Conservation (phyloP, 495 filamentous ascomycete species). For the Hyaloscypha finlandica region DNA sequence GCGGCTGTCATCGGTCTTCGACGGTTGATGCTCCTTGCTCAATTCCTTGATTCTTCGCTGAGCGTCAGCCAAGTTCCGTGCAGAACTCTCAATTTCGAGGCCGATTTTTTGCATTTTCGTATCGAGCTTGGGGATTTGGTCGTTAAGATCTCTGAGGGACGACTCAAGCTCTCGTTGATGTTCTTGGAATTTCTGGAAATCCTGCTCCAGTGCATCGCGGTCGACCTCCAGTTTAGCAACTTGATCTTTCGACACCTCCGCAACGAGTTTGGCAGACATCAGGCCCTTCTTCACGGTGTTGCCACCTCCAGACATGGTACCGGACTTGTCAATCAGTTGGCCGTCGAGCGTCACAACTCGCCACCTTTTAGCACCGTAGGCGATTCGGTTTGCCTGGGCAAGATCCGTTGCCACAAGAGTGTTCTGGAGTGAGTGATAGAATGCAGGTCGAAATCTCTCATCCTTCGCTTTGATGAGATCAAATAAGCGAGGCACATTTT, state of each 20-base stretch:
- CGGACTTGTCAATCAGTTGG: conserved; percentile 93
- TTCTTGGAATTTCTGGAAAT: conserved; percentile 78
- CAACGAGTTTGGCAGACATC: conserved; percentile 93
- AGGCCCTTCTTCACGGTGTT: conserved; percentile 81
- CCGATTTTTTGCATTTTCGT: conserved; percentile 90
- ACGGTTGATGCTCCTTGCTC: conserved; percentile 72
- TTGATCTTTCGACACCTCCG: conserved; percentile 82
- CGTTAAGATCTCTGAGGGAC: conserved; percentile 69
- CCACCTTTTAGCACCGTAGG: conserved; percentile 90
- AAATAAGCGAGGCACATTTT: conserved; percentile 88
- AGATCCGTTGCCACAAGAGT: conserved; percentile 92
- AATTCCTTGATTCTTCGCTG: conserved; percentile 83
- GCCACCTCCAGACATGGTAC: conserved; percentile 98
- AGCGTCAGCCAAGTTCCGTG: conserved; percentile 80
- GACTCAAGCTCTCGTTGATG: conserved; percentile 76
- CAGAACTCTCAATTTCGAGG: conserved; percentile 85
- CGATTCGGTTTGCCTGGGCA: conserved; percentile 92
- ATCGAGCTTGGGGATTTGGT: conserved; percentile 80
- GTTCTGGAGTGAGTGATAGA: conserved; percentile 90
- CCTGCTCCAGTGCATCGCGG: conserved; percentile 78
- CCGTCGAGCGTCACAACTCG: conserved; percentile 94
- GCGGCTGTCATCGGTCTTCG: conserved; percentile 74
- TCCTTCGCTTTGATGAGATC: conserved; percentile 91
- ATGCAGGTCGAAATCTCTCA: conserved; percentile 83
- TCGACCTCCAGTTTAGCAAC: conserved; percentile 84